A percentile compares a stretch with the other conserved stretches of the same genome.
Evolutionary conservation across 1,139 yeast genomes (phyloP).

Genomic region (Spencermartinsiella ligniputridi): DNA sequence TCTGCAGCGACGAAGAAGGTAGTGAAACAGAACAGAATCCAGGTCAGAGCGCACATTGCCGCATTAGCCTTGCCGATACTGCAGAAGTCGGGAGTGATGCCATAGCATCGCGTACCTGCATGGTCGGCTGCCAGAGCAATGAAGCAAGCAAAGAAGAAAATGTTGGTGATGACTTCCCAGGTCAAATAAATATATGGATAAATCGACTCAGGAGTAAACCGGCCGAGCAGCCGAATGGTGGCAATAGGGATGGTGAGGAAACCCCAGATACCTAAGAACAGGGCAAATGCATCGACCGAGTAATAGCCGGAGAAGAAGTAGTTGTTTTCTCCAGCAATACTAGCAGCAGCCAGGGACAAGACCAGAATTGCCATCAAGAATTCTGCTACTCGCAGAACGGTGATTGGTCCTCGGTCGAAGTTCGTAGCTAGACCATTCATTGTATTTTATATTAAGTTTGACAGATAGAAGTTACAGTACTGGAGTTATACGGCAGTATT

Average conservation of each 20-base stretch:
- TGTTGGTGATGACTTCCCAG: slow-evolving; percentile 11
- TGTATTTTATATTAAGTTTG: too few relatives aligned
- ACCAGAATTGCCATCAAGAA: slow-evolving; percentile 14
- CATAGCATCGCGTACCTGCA: slow-evolving; percentile 8
- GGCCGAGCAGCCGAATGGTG: background rate
- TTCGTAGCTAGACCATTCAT: too few relatives aligned
- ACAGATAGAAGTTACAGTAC: too few relatives aligned
- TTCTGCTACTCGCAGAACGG: slow-evolving; percentile 12
- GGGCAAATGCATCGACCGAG: slow-evolving; percentile 11
- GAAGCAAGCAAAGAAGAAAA: slow-evolving; percentile 19
- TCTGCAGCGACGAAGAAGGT: slow-evolving; percentile 5
- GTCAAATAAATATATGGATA: slow-evolving; percentile 11
- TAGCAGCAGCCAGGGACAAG: slow-evolving; percentile 7
- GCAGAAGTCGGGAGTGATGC: slow-evolving; percentile 11
- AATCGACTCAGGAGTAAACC: slow-evolving; percentile 4
- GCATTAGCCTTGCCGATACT: slow-evolving; percentile 18
- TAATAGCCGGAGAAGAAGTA: background rate
- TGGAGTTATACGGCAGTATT: too few relatives aligned
- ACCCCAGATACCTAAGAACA: slow-evolving; percentile 16
- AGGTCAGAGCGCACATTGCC: slow-evolving; percentile 16
- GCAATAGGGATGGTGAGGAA: slow-evolving; percentile 10
- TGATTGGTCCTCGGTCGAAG: background rate
- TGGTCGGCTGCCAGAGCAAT: slow-evolving; percentile 15
- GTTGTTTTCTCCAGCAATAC: slow-evolving; percentile 2
- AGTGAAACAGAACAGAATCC: slow-evolving; percentile 12